Evolutionary conservation across 2,329 filamentous ascomycete species (phyloP).

Genomic region (Fusarium tjaetaba): DNA sequence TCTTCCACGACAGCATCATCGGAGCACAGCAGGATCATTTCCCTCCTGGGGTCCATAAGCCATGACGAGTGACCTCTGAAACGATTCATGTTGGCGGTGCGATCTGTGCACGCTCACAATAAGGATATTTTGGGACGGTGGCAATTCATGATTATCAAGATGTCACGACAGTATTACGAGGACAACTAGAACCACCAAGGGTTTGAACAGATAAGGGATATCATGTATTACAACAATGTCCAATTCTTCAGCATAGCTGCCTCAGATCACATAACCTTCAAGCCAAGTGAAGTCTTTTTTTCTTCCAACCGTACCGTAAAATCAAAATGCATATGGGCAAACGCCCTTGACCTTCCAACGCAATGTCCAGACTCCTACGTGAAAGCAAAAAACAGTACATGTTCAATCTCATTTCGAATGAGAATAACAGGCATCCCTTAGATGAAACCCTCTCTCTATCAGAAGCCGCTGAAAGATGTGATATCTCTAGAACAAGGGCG

Average conservation of each 20-base stretch:
- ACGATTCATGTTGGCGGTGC: not conserved
- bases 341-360: constrained; percentile 21
- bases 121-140: not conserved
- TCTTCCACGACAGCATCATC: constrained; percentile 5
- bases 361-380: constrained; percentile 31
- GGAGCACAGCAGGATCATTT: constrained; percentile 22
- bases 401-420: constrained; percentile 1
- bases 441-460: constrained; percentile 19
- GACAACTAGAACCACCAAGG: not conserved
- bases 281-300: constrained; percentile 37
- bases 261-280: constrained; percentile 13
- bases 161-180: not conserved
- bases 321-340: constrained; percentile 25
- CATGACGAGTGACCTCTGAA: not conserved
- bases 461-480: constrained; percentile 16
- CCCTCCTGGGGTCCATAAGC: not conserved
- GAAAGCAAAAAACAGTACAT: constrained; percentile 10
- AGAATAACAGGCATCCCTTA: constrained; percentile 13
- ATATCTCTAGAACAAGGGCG: constrained; percentile 18
- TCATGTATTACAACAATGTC: constrained; percentile 36
- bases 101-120: not conserved
- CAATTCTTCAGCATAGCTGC: constrained; percentile 14
- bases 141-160: not conserved
- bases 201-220: constrained; percentile 13
- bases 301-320: constrained; percentile 37